A percentile compares a stretch with the other conserved stretches of the same genome.
Evolutionary conservation across 2,329 filamentous ascomycete species (phyloP).

Genomic region (Fusarium staphyleae): DNA sequence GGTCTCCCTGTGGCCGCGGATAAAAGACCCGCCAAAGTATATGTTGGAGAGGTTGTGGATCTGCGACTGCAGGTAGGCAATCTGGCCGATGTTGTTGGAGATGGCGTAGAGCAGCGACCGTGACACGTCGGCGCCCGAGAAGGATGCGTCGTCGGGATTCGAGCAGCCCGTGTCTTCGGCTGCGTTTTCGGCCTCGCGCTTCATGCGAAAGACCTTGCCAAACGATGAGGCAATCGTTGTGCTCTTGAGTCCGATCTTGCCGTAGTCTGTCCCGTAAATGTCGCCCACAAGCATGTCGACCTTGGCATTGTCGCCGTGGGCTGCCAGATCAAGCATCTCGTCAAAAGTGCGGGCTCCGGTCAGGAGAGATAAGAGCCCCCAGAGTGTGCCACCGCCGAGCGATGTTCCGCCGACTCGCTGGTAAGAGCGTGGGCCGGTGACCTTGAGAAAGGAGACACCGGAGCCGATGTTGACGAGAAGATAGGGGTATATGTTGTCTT

Average conservation of each 20-base stretch:
- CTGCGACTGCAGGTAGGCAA: conserved; percentile 95
- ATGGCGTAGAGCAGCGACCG: conserved; percentile 92
- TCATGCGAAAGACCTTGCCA: conserved; percentile 95
- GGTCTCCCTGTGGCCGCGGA: conserved; percentile 93
- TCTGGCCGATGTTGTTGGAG: conserved; percentile 97
- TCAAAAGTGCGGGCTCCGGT: conserved; percentile 97
- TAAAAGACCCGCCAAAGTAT: conserved; percentile 97
- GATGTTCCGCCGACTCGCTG: conserved; percentile 94
- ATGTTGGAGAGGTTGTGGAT: conserved; percentile 91
- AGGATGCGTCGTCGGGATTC: conserved; percentile 57
- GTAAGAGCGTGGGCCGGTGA: conserved; percentile 85
- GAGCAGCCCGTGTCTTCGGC: conserved; percentile 74
- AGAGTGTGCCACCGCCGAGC: conserved; percentile 94
- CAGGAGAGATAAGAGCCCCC: conserved; percentile 89
- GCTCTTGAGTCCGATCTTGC: conserved; percentile 94
- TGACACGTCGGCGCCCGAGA: conserved; percentile 85
- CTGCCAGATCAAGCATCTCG: conserved; percentile 93
- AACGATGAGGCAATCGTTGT: conserved; percentile 96
- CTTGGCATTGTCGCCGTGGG: conserved; percentile 86
- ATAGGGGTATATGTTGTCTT: conserved; percentile 90
- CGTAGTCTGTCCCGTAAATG: conserved; percentile 96
- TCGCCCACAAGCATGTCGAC: conserved; percentile 98
- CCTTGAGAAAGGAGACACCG: conserved; percentile 96
- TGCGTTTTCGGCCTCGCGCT: conserved; percentile 79
- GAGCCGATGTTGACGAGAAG: conserved; percentile 98